phyloP scores from a whole-genome alignment of 306 rosid species.

The Cucumis melo region DNA sequence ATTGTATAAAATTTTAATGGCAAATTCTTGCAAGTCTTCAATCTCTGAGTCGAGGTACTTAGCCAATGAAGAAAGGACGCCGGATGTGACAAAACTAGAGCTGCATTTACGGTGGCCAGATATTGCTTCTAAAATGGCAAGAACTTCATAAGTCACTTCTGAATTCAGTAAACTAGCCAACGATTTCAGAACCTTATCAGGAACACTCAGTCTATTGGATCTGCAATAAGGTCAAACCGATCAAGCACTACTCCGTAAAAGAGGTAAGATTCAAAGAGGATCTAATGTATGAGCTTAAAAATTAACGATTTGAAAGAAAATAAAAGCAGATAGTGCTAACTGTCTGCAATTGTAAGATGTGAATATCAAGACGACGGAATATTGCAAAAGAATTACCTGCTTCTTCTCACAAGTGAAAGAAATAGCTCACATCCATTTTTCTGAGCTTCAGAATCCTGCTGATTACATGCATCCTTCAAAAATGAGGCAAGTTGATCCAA shows the following conservation, averaged over 20 bases:
- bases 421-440: constrained; percentile 53
- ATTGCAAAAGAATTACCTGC: constrained; percentile 37
- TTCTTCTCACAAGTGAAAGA: constrained; percentile 37
- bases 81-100: constrained; percentile 33
- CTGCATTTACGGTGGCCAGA: constrained; percentile 27
- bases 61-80: constrained; percentile 35
- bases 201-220: constrained; percentile 16
- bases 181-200: constrained; percentile 32
- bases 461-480: constrained; percentile 47
- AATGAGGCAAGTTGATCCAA: constrained; percentile 47
- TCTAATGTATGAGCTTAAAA: not conserved
- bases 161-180: constrained; percentile 50
- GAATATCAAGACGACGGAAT: not conserved
- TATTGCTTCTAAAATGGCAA: constrained; percentile 50
- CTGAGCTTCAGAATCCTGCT: constrained; percentile 34
- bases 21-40: constrained; percentile 34
- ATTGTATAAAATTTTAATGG: constrained; percentile 32
- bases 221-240: constrained; percentile 27
- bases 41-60: constrained; percentile 33
- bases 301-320: not conserved
- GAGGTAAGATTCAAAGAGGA: not conserved
- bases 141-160: constrained; percentile 45
- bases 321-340: not conserved
- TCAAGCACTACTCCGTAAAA: not conserved
- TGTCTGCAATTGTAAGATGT: not conserved